phyloP scores from a whole-genome alignment of 441 rosid genomes.

The Populus hybrid region DNA sequence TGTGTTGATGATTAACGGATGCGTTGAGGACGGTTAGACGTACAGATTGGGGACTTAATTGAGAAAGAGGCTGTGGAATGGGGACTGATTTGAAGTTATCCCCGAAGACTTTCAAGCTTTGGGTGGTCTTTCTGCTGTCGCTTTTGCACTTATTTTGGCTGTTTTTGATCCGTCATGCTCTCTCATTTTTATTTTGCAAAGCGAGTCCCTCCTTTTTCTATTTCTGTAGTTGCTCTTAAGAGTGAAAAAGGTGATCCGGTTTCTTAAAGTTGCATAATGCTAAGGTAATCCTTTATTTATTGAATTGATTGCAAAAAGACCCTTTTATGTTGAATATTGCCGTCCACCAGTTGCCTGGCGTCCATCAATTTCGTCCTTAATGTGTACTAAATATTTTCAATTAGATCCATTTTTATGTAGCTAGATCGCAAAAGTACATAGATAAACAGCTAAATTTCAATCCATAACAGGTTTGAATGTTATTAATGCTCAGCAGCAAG shows the following conservation, averaged over 20 bases:
- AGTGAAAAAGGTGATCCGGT: no score
- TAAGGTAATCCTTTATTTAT: background rate
- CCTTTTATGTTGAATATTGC: background rate
- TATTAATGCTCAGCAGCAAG: background rate
- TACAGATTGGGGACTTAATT: background rate
- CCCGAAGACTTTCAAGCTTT: background rate
- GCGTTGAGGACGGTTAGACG: no score
- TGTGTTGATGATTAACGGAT: background rate
- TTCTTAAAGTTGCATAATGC: no score
- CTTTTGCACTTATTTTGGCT: background rate
- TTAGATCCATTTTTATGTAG: background rate
- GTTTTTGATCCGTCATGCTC: background rate
- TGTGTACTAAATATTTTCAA: background rate
- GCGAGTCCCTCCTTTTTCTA: background rate
- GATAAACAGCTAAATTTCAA: background rate
- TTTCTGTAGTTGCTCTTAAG: background rate
- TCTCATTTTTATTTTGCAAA: background rate
- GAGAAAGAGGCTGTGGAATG: background rate
- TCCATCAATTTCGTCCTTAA: background rate
- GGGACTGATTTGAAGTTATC: background rate
- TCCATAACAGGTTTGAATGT: background rate
- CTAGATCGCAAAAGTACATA: background rate
- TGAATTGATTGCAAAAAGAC: background rate
- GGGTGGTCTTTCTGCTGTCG: background rate
- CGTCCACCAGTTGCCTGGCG: background rate